Percentiles rank a stretch among this genome's conserved stretches.
Conservation (phyloP, 345 rosid species). For the Citrus cavaleriei region DNA sequence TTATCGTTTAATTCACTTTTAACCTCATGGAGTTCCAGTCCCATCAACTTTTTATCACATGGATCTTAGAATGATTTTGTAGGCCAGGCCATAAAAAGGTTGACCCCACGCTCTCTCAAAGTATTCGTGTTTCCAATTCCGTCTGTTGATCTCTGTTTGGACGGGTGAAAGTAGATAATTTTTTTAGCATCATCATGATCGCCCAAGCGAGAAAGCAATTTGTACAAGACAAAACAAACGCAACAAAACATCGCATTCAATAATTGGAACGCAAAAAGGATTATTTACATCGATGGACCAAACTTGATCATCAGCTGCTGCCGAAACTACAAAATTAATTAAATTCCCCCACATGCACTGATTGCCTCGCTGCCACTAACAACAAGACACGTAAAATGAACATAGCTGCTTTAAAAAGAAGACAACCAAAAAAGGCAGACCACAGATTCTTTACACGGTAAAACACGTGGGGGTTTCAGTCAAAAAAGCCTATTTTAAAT, state of each 20-base stretch:
- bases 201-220: not conserved
- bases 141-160: not conserved
- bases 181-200: not conserved
- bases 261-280: not conserved
- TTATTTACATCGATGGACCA: not conserved
- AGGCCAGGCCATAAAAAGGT: not conserved
- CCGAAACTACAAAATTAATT: not conserved
- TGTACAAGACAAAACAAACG: not conserved
- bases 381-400: not conserved
- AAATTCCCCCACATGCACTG: not conserved
- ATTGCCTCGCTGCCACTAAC: not conserved
- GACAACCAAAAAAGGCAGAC: not conserved
- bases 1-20: no score
- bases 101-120: not conserved
- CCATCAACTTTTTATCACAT: not conserved
- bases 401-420: not conserved
- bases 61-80: conserved; percentile 2
- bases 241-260: not conserved
- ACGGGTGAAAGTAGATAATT: not conserved
- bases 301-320: not conserved
- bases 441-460: not conserved
- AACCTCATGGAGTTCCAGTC: not conserved
- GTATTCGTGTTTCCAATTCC: not conserved
- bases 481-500: not conserved
- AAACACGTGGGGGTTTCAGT: not conserved